phyloP scores from a whole-genome alignment of 768 basidiomycete species.

The Fistulinella prunicolor region DNA sequence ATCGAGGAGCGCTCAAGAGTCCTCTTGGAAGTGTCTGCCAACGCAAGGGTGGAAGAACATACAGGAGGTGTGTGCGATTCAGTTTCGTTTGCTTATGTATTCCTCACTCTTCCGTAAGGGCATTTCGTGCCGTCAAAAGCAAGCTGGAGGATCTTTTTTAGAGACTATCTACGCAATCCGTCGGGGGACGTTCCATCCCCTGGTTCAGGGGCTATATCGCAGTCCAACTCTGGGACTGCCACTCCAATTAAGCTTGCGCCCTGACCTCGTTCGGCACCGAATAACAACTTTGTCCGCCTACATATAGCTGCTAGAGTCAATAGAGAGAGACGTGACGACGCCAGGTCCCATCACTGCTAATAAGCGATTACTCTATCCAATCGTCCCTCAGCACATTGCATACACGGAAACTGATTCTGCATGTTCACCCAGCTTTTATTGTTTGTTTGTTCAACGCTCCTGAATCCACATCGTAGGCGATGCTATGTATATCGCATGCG shows the following conservation, averaged over 20 bases:
- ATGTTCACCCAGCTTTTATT: too few relatives aligned
- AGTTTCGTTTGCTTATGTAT: background rate
- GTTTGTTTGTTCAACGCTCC: too few relatives aligned
- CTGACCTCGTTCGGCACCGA: background rate
- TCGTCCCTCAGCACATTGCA: too few relatives aligned
- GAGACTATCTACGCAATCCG: slow-evolving; percentile 60
- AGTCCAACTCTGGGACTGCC: slow-evolving; percentile 44
- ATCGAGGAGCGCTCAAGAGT: slow-evolving; percentile 60
- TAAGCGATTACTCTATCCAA: too few relatives aligned
- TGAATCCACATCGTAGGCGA: too few relatives aligned
- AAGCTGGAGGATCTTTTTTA: slow-evolving; percentile 73
- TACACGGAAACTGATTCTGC: too few relatives aligned
- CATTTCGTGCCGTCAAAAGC: slow-evolving; percentile 82
- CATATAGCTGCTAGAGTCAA: background rate
- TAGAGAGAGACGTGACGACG: background rate
- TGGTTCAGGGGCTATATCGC: slow-evolving; percentile 27
- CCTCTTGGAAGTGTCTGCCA: slow-evolving; percentile 52
- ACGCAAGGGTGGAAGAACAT: slow-evolving; percentile 69
- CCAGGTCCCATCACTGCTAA: too few relatives aligned
- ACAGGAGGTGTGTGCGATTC: slow-evolving; percentile 62
- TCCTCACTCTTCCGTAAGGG: slow-evolving; percentile 40
- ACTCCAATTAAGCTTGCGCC: slow-evolving; percentile 34
- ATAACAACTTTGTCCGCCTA: background rate
- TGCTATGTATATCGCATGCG: too few relatives aligned
- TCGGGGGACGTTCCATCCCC: slow-evolving; percentile 47